Base-by-base conservation (phyloP, 139 green algal species). In the Mychonastes homosphaera region DNA sequence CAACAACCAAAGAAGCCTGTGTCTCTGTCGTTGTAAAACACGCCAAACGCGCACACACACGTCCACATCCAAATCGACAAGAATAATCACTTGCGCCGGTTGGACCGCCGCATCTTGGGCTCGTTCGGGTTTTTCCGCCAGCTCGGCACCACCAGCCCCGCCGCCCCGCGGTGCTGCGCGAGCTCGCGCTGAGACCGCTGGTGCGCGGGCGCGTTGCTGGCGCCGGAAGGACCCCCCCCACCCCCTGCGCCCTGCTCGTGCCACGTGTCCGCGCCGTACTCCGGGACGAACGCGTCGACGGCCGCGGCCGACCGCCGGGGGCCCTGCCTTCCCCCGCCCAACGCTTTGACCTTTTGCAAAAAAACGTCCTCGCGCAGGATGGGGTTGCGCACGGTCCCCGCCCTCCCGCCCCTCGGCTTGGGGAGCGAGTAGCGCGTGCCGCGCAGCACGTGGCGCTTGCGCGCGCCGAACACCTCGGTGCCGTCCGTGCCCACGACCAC, bases 341-440 rank as follows among this genome's bases (percentile, higher is more conserved):
- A 33, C 18, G 68, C 68, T 43, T 75, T 77, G 6, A 53, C 64
- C 47, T 76, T 72, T 43, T 77, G 69, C 49, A 80, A 58, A 54
- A 95, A 72, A 53, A 90, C 70, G 65, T 97, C 89, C 72, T 97
- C 89, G 0, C 84, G 65, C 64, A 97, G 77, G 33, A 97, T 86
- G 12, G 80, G 81, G 33, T 89, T 69, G 29, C n/a, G n/a, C 44
- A 1, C 33, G 48, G 23, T 34, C 24, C 18, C 6, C 24, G 3
- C 26, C 26, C 12, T 26, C 3, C 80, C 46, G 57, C 84, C 86
- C 78, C 82, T 86, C 24, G 90, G 90, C 73, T 90, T 87, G 34
- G 90, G 90, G 58, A 97, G 72, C 10, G 85, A 85, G 72, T 79
- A 97, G 43, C 71, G 69, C 0, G 89, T 95, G 35, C 90, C 90